Percentiles rank a stretch among this genome's conserved stretches.
Evolutionary conservation across 768 basidiomycete species (phyloP).

Genomic region (Boletus rex-veris): DNA sequence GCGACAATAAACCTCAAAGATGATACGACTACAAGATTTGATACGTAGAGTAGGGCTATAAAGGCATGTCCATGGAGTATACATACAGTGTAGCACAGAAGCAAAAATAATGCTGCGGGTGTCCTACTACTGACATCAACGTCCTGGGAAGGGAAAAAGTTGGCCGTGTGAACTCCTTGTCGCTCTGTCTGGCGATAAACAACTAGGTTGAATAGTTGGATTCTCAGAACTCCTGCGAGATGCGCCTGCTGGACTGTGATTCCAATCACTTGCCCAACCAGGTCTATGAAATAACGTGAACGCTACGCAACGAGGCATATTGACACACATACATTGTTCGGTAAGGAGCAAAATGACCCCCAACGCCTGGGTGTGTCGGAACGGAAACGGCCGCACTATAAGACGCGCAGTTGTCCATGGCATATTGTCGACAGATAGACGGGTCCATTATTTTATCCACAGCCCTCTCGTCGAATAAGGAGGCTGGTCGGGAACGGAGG

Average conservation of each 20-base stretch:
- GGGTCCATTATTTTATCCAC: slow-evolving; percentile 6
- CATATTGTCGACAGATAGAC: background rate
- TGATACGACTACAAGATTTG: slow-evolving; percentile 5
- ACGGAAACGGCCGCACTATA: slow-evolving; percentile 3
- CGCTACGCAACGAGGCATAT: background rate
- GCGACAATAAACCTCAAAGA: background rate
- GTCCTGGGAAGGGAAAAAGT: slow-evolving; percentile 9
- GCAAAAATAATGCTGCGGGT: background rate
- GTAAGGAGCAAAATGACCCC: background rate
- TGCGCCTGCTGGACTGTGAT: slow-evolving; percentile 6
- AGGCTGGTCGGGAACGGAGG: slow-evolving; percentile 9
- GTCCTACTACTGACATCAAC: slow-evolving; percentile 9
- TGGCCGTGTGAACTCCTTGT: slow-evolving; percentile 4
- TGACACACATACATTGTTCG: slow-evolving; percentile 13
- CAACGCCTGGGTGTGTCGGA: slow-evolving; percentile 1
- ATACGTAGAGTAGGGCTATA: slow-evolving; percentile 17
- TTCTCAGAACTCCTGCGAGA: slow-evolving; percentile 7
- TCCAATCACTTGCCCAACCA: slow-evolving; percentile 22
- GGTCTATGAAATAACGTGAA: slow-evolving; percentile 3
- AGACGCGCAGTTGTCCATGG: background rate
- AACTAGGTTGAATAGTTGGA: background rate
- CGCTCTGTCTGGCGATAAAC: slow-evolving; percentile 1
- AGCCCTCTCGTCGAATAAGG: slow-evolving; percentile 3
- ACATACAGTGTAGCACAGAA: background rate
- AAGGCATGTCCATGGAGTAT: slow-evolving; percentile 1